A percentile compares a stretch with the other conserved stretches of the same genome.
Evolutionary conservation across 2,329 filamentous ascomycete species (phyloP).

Genomic region (Cordyceps tenuipes): DNA sequence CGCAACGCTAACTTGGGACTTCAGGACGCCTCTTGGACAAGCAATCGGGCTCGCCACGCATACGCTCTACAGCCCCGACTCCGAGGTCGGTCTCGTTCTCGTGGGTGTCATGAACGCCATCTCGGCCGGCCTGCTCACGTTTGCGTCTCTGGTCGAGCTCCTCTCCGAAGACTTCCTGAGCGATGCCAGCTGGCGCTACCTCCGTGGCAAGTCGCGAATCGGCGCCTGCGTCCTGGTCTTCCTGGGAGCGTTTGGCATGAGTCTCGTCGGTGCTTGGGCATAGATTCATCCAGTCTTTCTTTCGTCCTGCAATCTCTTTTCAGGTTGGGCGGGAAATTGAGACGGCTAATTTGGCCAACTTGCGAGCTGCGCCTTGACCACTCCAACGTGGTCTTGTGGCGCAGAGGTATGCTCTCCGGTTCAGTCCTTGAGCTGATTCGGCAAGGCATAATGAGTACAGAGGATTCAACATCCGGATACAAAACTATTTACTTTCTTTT

Average conservation of each 20-base stretch:
- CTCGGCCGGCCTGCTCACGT: constrained; percentile 61
- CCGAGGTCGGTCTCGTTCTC: constrained; percentile 57
- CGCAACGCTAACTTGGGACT: constrained; percentile 11
- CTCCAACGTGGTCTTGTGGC: constrained; percentile 4
- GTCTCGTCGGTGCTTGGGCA: constrained; percentile 55
- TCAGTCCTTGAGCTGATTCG: neutral
- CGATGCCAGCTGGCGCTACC: constrained; percentile 51
- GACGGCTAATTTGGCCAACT: neutral
- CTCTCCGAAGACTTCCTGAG: constrained; percentile 64
- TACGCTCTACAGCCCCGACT: constrained; percentile 59
- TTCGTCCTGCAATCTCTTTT: neutral
- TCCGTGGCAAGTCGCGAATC: constrained; percentile 45
- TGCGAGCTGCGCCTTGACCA: neutral
- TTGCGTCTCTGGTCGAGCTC: constrained; percentile 63
- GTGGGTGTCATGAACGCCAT: constrained; percentile 70
- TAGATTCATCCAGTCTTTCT: constrained; percentile 22
- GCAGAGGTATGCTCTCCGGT: neutral
- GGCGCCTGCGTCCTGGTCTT: constrained; percentile 50
- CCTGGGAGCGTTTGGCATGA: constrained; percentile 53
- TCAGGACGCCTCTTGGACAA: constrained; percentile 58
- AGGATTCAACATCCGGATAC: constrained; percentile 10
- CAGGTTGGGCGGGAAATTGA: neutral
- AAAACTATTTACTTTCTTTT: constrained; percentile 9
- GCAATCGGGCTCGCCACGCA: constrained; percentile 64
- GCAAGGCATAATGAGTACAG: constrained; percentile 1